Evolutionary conservation across 495 filamentous ascomycete species (phyloP).

Genomic region (Sordaria brevicollis): DNA sequence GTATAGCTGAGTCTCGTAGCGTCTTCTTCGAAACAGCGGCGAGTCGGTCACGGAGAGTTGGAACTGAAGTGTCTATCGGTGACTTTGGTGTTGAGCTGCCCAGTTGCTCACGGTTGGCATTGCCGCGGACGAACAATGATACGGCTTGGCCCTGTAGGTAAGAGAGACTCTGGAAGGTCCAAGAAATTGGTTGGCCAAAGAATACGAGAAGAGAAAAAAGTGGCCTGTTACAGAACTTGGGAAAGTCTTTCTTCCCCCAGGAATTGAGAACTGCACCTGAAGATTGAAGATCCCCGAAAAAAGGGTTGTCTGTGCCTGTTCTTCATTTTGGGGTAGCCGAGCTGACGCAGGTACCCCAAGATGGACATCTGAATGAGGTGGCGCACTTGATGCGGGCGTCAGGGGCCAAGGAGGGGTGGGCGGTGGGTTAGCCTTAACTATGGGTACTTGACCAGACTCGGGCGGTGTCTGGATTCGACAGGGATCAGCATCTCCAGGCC

Average conservation of each 20-base stretch:
- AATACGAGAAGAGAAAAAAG: not conserved
- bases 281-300: not conserved
- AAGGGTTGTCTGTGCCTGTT: not conserved
- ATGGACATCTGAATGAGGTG: not conserved
- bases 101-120: not conserved
- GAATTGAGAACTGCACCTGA: not conserved
- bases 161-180: not conserved
- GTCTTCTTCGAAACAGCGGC: not conserved
- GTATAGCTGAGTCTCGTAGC: not conserved
- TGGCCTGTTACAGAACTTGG: not conserved
- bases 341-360: not conserved
- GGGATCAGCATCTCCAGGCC: not conserved
- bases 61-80: not conserved
- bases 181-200: not conserved
- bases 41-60: not conserved
- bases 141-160: not conserved
- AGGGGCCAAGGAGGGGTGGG: not conserved
- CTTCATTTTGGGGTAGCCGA: not conserved
- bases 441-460: not conserved
- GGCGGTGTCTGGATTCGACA: not conserved
- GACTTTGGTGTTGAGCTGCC: not conserved
- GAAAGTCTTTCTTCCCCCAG: not conserved
- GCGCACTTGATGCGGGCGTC: not conserved
- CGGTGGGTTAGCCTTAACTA: not conserved
- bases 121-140: not conserved